Evolutionary conservation across 176 grass and related monocot genomes (phyloP), one percentile per base, ranked within the genome.

Genomic region (Triticum monococcum): DNA sequence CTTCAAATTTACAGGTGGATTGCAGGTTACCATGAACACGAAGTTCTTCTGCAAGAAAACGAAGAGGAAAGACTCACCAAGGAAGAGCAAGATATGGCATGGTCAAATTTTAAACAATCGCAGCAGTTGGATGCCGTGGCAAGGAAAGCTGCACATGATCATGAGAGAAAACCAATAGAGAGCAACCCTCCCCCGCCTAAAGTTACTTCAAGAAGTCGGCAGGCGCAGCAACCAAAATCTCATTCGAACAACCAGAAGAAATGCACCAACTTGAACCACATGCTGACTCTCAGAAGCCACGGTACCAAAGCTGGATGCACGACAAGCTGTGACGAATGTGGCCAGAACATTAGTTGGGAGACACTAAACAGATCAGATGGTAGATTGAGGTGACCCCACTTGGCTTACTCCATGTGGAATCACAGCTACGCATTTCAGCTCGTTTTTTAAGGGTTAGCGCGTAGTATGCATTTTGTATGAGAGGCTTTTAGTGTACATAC

Each of bases 81-180:
- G 90, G 97, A 98, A 82, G 97, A 98, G 80, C 92, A 96, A 74
- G 97, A 98, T 14, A 88, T 96, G 88, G 97, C 97, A 35, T 96
- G 90, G 90, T 88, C 89, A 65, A 91, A 69, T 79, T 95, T 85
- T 74, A 87, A 93, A 81, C 87, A 82, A 62, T 89, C 87, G 9
- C 77, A 87, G 24, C 90, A 93, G 61, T 93, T 89, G 86, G 93
- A 98, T 35, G 85, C 88, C 64, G 77, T 85, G 28, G 86, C 86
- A 43, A 89, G 85, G 83, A 90, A 86, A 23, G 46, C 50, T 68
- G 52, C 74, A 57, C 78, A 79, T 64, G 87, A 81, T 61, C 30
- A 72, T 1, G 88, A 83, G 31, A 90, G 62, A 85, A 89, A 75
- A 87, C 79, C 83, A 46, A 16, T 59, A 35, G 86, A 83, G 20